phyloP scores from a whole-genome alignment of 768 basidiomycete species.

The Lepiota subincarnata region DNA sequence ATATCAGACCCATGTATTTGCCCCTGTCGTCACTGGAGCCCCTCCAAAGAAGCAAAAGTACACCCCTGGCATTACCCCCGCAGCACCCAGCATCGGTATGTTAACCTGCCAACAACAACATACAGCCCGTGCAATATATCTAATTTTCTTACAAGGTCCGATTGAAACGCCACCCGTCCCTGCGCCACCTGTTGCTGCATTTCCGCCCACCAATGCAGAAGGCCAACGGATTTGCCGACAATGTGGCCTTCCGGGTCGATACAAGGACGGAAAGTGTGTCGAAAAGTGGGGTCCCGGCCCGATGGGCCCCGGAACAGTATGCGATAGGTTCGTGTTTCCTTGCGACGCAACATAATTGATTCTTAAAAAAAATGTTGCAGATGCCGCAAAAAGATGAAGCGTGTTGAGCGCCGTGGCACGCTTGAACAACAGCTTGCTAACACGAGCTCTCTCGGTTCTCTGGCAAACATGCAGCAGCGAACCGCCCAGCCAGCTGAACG shows the following conservation, averaged over 20 bases:
- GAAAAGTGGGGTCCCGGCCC: conserved; percentile 89
- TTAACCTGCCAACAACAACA: background rate
- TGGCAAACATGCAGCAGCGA: too few species aligned
- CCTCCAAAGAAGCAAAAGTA: conserved; percentile 65
- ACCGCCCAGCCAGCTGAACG: background rate
- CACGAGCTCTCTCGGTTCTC: conserved; percentile 10
- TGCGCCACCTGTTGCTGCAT: conserved; percentile 26
- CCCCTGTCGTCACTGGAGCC: conserved; percentile 69
- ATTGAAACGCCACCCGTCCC: conserved; percentile 17
- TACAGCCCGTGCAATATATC: background rate
- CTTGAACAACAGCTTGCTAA: conserved; percentile 39
- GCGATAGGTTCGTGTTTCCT: conserved; percentile 54
- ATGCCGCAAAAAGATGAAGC: conserved; percentile 85
- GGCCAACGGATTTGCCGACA: conserved; percentile 77
- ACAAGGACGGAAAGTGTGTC: conserved; percentile 83
- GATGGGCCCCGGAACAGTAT: conserved; percentile 79
- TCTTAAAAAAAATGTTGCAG: conserved; percentile 23
- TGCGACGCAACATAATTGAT: background rate
- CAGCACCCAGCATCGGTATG: background rate
- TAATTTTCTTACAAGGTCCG: background rate
- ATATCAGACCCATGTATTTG: conserved; percentile 68
- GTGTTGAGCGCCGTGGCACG: conserved; percentile 71
- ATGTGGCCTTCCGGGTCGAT: conserved; percentile 68
- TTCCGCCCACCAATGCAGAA: conserved; percentile 47
- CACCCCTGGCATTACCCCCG: conserved; percentile 18